Conservation (phyloP, 2,329 filamentous ascomycete species). For the Xylaria arbuscula region DNA sequence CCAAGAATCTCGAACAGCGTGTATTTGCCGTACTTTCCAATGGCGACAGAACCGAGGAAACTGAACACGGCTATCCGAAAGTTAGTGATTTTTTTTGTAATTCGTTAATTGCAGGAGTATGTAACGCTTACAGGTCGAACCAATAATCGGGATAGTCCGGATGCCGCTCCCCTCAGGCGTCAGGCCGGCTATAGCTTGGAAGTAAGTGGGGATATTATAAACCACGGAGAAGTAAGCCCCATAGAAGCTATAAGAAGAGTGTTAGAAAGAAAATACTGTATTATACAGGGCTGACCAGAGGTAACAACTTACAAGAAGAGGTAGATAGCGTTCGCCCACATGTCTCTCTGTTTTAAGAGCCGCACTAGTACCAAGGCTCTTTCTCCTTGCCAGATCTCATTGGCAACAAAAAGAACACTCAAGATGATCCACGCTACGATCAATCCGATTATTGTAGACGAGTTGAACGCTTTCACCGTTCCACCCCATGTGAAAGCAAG, state of each 20-base stretch:
- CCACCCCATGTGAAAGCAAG: conserved; percentile 49
- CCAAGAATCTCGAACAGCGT: conserved; percentile 55
- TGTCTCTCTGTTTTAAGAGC: conserved; percentile 53
- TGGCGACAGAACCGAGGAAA: conserved; percentile 17
- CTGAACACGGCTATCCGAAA: conserved; percentile 39
- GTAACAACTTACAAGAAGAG: conserved; percentile 37
- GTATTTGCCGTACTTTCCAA: conserved; percentile 53
- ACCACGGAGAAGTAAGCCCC: conserved; percentile 40
- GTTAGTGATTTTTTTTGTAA: conserved; percentile 40
- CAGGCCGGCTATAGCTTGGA: conserved; percentile 55
- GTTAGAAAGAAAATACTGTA: neutral
- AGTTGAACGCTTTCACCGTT: conserved; percentile 44
- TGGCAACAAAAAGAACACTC: conserved; percentile 53
- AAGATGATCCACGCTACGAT: conserved; percentile 54
- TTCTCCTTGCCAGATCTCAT: conserved; percentile 51
- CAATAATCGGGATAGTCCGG: conserved; percentile 51
- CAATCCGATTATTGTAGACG: conserved; percentile 51
- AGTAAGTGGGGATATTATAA: conserved; percentile 62
- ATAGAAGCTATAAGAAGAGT: conserved; percentile 22
- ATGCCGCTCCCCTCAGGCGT: conserved; percentile 55
- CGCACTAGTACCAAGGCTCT: conserved; percentile 54
- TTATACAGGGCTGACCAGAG: conserved; percentile 10
- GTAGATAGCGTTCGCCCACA: conserved; percentile 41
- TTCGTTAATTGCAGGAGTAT: neutral
- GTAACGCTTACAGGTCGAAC: conserved; percentile 25